Conservation (phyloP, 106 monocot species). For the Dioscorea zingiberensis region DNA sequence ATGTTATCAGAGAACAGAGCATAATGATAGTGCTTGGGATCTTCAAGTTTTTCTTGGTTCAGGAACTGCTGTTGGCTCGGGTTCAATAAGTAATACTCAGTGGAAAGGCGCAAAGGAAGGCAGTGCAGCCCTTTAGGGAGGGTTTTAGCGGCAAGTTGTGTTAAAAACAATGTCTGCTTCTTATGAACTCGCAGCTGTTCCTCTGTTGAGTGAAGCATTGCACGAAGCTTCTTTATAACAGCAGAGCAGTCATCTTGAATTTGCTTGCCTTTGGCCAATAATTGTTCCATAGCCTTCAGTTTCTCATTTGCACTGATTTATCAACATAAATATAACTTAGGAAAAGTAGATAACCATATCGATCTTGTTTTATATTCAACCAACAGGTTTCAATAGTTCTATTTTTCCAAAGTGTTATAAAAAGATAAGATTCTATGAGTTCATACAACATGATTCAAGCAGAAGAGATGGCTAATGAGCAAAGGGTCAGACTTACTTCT, state of each 20-base stretch:
- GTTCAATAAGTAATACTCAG: conserved; percentile 33
- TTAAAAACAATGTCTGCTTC: conserved; percentile 47
- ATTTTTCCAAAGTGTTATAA: no score
- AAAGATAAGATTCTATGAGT: no score
- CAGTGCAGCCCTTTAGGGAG: conserved; percentile 56
- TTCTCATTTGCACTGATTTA: conserved; percentile 33
- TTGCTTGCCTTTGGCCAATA: conserved; percentile 36
- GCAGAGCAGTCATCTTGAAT: conserved; percentile 39
- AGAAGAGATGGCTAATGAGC: neutral
- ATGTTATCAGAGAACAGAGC: conserved; percentile 40
- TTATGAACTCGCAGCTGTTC: conserved; percentile 39
- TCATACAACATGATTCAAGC: no score
- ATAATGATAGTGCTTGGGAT: conserved; percentile 24
- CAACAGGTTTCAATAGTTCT: no score
- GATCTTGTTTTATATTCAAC: no score
- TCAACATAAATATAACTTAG: neutral
- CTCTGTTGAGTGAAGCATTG: conserved; percentile 52
- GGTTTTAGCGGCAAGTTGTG: conserved; percentile 56
- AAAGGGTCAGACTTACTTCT: conserved; percentile 31
- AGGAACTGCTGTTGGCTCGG: conserved; percentile 25
- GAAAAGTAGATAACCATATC: neutral
- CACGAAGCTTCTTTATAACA: conserved; percentile 37
- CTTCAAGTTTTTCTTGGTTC: conserved; percentile 23
- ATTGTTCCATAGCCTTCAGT: conserved; percentile 41
- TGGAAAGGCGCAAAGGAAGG: conserved; percentile 39